Evolutionary conservation across 805 yeast species (phyloP).

Genomic region (Candida parachauliodes): DNA sequence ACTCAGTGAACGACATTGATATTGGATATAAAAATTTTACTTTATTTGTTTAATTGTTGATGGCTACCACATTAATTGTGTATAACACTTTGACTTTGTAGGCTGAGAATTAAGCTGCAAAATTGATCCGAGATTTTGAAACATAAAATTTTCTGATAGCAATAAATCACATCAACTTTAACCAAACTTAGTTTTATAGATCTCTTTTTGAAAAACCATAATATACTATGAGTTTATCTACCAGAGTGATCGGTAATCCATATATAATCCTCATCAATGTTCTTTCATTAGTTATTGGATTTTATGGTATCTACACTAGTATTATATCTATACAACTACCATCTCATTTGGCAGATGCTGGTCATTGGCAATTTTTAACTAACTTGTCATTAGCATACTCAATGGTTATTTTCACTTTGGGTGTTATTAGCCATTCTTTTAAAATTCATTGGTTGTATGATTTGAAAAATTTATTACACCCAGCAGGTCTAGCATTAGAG

Average conservation of each 20-base stretch:
- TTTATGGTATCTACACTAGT: conserved; percentile 22
- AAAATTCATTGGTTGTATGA: conserved; percentile 20
- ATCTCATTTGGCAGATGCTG: conserved; percentile 48
- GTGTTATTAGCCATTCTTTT: conserved; percentile 33
- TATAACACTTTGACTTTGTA: no score
- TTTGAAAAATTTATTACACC: conserved; percentile 43
- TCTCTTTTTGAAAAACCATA: no score
- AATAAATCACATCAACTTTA: no score
- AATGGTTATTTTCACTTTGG: conserved; percentile 37
- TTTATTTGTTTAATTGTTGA: no score
- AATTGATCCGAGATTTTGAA: no score
- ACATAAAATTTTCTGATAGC: no score
- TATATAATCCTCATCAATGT: conserved; percentile 20
- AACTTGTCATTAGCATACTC: conserved; percentile 55
- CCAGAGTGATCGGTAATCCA: conserved; percentile 29
- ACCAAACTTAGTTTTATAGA: no score
- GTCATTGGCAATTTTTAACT: conserved; percentile 71
- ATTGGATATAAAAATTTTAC: no score
- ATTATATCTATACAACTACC: conserved; percentile 40
- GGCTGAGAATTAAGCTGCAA: no score
- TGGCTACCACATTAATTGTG: no score
- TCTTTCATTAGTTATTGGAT: conserved; percentile 25
- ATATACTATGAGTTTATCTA: not conserved
- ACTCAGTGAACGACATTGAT: no score
- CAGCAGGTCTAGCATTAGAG: conserved; percentile 57